These are phyloP conservation scores for Pyrenochaeta sp. DNA, from an alignment of 2,329 filamentous ascomycete species.

Conservation along the genomic window DNA sequence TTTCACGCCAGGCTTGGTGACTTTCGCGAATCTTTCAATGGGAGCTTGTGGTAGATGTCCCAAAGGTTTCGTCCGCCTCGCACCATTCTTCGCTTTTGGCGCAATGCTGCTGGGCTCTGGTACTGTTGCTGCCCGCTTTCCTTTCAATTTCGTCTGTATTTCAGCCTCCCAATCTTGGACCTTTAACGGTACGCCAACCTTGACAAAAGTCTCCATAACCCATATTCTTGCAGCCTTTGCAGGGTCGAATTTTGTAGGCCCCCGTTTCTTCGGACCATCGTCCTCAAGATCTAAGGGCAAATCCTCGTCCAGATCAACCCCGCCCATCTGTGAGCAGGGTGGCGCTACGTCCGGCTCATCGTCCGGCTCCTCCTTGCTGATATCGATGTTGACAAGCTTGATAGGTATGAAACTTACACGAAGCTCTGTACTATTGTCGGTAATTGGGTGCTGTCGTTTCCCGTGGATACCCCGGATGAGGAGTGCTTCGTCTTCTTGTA, in stretches of 20 bases:
- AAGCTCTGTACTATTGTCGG: conserved; percentile 78
- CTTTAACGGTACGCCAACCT: conserved; percentile 69
- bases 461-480: conserved; percentile 73
- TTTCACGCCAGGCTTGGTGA: conserved; percentile 46
- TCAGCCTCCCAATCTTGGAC: conserved; percentile 70
- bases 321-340: conserved; percentile 25
- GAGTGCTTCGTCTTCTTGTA: conserved; percentile 58
- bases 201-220: conserved; percentile 72
- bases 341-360: conserved; percentile 62
- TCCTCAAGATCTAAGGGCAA: conserved; percentile 40
- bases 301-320: conserved; percentile 46
- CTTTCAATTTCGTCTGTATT: conserved; percentile 30
- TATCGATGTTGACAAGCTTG: conserved; percentile 78
- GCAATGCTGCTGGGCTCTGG: conserved; percentile 29
- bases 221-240: conserved; percentile 71
- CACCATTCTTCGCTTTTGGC: conserved; percentile 28
- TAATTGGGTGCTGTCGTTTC: conserved; percentile 74
- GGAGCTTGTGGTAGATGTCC: conserved; percentile 28
- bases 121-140: conserved; percentile 29
- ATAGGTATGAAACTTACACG: conserved; percentile 80
- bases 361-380: conserved; percentile 76
- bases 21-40: conserved; percentile 44
- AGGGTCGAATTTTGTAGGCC: conserved; percentile 67
- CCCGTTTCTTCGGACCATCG: conserved; percentile 55
- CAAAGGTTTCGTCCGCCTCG: conserved; percentile 32